phyloP scores from a whole-genome alignment of 345 rosid genomes.

The Linum tenue region DNA sequence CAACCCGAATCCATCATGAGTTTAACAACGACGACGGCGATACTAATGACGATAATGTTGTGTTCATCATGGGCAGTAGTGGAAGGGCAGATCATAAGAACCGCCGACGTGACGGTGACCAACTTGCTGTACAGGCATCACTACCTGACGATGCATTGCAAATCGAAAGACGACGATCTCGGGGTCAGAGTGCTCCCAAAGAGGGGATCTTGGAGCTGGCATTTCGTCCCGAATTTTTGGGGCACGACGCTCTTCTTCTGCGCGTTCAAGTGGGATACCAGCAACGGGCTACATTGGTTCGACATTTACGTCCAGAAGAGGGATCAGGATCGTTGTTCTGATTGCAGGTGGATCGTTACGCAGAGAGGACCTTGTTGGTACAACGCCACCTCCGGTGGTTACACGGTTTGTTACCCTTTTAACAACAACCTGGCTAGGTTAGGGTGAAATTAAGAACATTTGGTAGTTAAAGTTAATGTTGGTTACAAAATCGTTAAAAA shows the following conservation, averaged over 20 bases:
- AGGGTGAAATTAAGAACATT: no score
- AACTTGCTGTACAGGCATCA: not conserved
- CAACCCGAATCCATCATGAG: no score
- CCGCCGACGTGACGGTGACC: not conserved
- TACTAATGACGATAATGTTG: no score
- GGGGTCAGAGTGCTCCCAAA: not conserved
- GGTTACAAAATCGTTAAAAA: no score
- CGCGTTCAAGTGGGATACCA: not conserved
- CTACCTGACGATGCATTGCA: not conserved
- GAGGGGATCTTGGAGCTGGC: not conserved
- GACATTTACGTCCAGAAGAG: not conserved
- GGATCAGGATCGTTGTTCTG: not conserved
- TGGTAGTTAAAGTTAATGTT: no score
- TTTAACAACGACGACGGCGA: no score
- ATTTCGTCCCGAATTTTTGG: not conserved
- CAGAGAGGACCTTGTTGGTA: not conserved
- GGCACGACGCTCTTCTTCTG: not conserved
- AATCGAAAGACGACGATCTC: not conserved
- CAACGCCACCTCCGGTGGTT: not conserved
- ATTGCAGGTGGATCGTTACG: not conserved
- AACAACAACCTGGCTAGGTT: not conserved
- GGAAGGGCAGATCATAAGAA: not conserved
- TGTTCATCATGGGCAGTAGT: no score
- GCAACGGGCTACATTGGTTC: not conserved
- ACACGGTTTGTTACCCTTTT: not conserved